phyloP scores from a whole-genome alignment of 179 eudicot genomes.

The Pouteria campechiana region DNA sequence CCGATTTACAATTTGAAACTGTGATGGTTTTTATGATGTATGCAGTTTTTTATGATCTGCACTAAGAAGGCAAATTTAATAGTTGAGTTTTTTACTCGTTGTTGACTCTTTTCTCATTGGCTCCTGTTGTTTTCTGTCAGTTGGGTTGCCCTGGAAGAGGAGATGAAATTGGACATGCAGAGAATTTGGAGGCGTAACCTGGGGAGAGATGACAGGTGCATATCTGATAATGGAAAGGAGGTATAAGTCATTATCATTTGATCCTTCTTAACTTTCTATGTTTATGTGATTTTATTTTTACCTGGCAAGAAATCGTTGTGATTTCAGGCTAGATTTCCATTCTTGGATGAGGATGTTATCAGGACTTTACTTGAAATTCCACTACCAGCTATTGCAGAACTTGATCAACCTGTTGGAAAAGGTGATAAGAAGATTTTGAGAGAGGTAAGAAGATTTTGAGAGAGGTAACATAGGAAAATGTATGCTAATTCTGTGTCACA shows the following conservation, averaged over 20 bases:
- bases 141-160: slow-evolving; percentile 81
- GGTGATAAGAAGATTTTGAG: slow-evolving; percentile 93
- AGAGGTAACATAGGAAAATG: too few relatives aligned
- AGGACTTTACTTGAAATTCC: slow-evolving; percentile 62
- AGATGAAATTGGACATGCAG: slow-evolving; percentile 96
- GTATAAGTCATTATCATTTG: slow-evolving; percentile 14
- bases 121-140: slow-evolving; percentile 23
- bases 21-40: too few relatives aligned
- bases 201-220: slow-evolving; percentile 98
- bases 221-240: slow-evolving; percentile 96
- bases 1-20: too few relatives aligned
- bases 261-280: neutral
- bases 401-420: slow-evolving; percentile 75
- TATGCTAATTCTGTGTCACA: neutral
- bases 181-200: slow-evolving; percentile 98
- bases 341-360: slow-evolving; percentile 93
- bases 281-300: neutral
- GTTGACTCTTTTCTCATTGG: slow-evolving; percentile 8
- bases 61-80: too few relatives aligned
- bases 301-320: neutral
- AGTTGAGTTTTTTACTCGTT: too few relatives aligned
- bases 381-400: slow-evolving; percentile 87
- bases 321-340: slow-evolving; percentile 86
- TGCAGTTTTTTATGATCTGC: too few relatives aligned
- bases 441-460: slow-evolving; percentile 86